Conservation (phyloP, 2,329 filamentous ascomycete species). For the Triangularia setosa region DNA sequence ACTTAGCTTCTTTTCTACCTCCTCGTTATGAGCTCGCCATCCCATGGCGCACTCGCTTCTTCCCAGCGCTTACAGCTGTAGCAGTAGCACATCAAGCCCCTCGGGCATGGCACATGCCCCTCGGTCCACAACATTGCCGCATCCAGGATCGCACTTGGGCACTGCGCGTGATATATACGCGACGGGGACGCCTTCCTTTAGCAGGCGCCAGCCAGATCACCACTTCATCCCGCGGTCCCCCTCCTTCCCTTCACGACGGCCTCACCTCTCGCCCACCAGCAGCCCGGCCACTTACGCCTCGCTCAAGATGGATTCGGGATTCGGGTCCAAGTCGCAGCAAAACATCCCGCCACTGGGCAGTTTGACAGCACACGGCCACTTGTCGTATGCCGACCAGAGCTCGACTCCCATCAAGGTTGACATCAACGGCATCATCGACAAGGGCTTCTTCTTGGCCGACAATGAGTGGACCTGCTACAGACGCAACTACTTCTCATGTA, state of each 20-base stretch:
- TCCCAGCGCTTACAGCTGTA: slow-evolving; percentile 35
- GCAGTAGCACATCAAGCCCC: slow-evolving; percentile 45
- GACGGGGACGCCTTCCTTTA: slow-evolving; percentile 46
- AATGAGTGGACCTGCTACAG: slow-evolving; percentile 89
- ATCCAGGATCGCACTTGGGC: slow-evolving; percentile 46
- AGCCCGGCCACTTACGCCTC: slow-evolving; percentile 45
- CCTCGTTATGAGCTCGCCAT: slow-evolving; percentile 17
- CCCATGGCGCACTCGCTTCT: slow-evolving; percentile 22
- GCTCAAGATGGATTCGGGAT: slow-evolving; percentile 50
- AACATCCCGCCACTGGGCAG: slow-evolving; percentile 52
- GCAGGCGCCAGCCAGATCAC: slow-evolving; percentile 44
- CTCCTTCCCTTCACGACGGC: slow-evolving; percentile 45
- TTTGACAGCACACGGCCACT: slow-evolving; percentile 53
- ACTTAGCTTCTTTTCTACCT: slow-evolving; percentile 10
- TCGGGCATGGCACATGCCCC: slow-evolving; percentile 57
- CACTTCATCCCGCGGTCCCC: slow-evolving; percentile 47
- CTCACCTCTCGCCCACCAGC: slow-evolving; percentile 50
- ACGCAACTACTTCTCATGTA: slow-evolving; percentile 85
- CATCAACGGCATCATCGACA: slow-evolving; percentile 78
- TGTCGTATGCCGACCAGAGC: slow-evolving; percentile 56
- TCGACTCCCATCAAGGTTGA: slow-evolving; percentile 59
- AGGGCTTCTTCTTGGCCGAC: slow-evolving; percentile 80
- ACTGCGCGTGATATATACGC: slow-evolving; percentile 51
- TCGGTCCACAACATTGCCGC: slow-evolving; percentile 49
- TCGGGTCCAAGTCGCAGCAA: slow-evolving; percentile 36